phyloP scores from a whole-genome alignment of 176 grass and related monocot species.

The Juncus effusus region DNA sequence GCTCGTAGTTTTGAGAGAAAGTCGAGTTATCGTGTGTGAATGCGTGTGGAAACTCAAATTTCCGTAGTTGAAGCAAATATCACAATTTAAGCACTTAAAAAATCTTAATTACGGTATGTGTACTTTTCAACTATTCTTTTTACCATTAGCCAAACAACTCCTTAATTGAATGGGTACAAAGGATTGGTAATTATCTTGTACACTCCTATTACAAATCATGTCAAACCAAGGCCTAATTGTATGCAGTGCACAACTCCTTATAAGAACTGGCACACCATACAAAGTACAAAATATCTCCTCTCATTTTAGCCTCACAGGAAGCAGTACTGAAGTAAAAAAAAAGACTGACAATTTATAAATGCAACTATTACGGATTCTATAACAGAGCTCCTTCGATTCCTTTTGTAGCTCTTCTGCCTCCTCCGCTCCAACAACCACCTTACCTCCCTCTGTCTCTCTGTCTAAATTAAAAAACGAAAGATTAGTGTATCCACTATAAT shows the following conservation, averaged over 20 bases:
- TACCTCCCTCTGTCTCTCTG: neutral
- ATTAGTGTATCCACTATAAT: slow-evolving; percentile 4
- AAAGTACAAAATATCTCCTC: neutral
- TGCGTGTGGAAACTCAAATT: too few relatives aligned
- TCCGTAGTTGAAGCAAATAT: too few relatives aligned
- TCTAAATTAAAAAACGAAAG: slow-evolving; percentile 14
- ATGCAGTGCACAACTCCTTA: neutral
- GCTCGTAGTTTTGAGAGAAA: too few relatives aligned
- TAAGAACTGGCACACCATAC: neutral
- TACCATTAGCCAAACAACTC: too few relatives aligned
- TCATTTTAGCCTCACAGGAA: neutral
- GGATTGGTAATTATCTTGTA: too few relatives aligned
- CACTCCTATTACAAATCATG: too few relatives aligned
- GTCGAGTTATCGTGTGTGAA: too few relatives aligned
- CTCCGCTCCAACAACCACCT: slow-evolving; percentile 13
- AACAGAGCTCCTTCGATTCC: slow-evolving; percentile 28
- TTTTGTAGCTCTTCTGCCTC: slow-evolving; percentile 28
- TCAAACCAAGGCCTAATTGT: too few relatives aligned
- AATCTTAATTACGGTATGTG: too few relatives aligned
- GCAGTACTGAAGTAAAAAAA: neutral
- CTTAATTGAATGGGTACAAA: too few relatives aligned
- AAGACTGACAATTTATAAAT: slow-evolving; percentile 27
- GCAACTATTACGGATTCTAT: slow-evolving; percentile 14
- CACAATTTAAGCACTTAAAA: too few relatives aligned
- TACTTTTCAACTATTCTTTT: too few relatives aligned